Percentiles rank a stretch among this genome's conserved stretches.
These are phyloP conservation scores for Blakeslea trispora DNA, from an alignment of 371 early-diverging fungal genomes.

Conservation along the genomic window DNA sequence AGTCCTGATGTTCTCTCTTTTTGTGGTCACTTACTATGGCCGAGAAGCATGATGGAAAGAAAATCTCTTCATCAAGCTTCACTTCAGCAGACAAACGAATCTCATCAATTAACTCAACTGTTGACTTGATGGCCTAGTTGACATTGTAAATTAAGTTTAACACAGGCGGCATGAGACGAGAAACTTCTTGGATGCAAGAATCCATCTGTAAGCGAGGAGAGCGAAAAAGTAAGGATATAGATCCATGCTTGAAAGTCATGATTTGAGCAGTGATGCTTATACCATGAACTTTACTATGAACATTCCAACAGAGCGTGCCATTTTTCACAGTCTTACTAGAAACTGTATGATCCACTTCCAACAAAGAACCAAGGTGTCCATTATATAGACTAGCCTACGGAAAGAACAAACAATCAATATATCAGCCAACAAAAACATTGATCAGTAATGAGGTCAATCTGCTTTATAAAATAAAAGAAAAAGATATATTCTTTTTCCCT, in stretches of 20 bases:
- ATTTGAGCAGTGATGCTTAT: background rate
- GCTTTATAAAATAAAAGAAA: no score
- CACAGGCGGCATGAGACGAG: constrained; percentile 15
- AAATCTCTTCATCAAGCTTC: background rate
- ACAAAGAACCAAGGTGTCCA: no score
- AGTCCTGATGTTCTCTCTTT: background rate
- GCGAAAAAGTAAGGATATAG: constrained; percentile 1
- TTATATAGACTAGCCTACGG: no score
- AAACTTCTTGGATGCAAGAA: constrained; percentile 9
- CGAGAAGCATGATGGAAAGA: constrained; percentile 10
- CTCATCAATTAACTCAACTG: constrained; percentile 8
- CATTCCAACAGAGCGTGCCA: no score
- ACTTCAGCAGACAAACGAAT: background rate
- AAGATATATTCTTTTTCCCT: no score
- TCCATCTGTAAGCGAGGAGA: constrained; percentile 9
- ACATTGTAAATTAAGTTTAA: constrained; percentile 15
- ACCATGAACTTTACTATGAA: no score
- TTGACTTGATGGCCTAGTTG: constrained; percentile 7
- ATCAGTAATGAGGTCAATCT: no score
- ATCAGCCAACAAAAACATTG: no score
- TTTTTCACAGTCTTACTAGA: no score
- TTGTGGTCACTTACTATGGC: background rate
- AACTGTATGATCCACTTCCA: no score
- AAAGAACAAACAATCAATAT: no score
- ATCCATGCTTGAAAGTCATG: constrained; percentile 12